Conservation (phyloP, 257 asterid species). For the Asclepias syriaca region DNA sequence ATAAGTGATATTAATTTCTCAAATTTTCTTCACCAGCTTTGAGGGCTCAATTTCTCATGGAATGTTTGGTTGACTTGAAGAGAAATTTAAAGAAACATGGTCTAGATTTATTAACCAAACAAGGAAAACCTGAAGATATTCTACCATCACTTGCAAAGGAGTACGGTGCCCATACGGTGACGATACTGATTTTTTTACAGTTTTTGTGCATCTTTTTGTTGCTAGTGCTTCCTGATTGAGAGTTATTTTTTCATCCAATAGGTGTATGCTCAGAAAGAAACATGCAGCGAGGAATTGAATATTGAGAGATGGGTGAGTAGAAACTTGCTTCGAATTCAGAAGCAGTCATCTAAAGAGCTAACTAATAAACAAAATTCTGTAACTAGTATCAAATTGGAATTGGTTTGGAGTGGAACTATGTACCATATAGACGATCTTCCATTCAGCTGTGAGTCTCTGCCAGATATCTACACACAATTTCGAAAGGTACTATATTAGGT, state of each 20-base stretch:
- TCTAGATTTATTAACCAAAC: constrained; percentile 69
- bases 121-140: constrained; percentile 81
- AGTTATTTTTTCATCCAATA: constrained; percentile 22
- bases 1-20: background rate
- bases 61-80: constrained; percentile 71
- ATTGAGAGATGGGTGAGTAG: constrained; percentile 61
- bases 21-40: constrained; percentile 50
- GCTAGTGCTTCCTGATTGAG: constrained; percentile 3
- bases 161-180: constrained; percentile 77
- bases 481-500: constrained; percentile 61
- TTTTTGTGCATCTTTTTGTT: background rate
- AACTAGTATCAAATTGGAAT: constrained; percentile 43
- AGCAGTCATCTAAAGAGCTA: constrained; percentile 25
- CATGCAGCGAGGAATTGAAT: constrained; percentile 89
- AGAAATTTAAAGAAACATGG: constrained; percentile 56
- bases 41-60: constrained; percentile 75
- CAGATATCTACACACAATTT: constrained; percentile 82
- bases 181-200: constrained; percentile 13
- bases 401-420: constrained; percentile 79
- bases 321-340: constrained; percentile 31
- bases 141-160: constrained; percentile 71
- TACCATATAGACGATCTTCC: constrained; percentile 92
- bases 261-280: constrained; percentile 96
- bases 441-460: constrained; percentile 52
- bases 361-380: constrained; percentile 19